Evolutionary conservation across 495 filamentous ascomycete genomes (phyloP).

Genomic region (Margaritispora aquatica): DNA sequence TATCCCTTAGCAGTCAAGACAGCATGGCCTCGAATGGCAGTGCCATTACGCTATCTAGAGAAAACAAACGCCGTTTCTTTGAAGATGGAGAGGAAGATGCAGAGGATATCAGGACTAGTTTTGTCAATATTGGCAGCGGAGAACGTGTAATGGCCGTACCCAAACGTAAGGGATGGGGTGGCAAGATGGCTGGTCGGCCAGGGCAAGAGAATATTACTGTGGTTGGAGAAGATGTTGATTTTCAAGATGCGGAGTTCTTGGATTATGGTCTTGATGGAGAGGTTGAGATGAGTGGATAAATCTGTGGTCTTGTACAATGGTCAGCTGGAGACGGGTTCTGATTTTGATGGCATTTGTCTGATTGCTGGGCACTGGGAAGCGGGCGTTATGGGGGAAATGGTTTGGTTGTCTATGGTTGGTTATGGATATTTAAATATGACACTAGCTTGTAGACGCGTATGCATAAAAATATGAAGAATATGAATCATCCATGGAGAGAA

Average conservation of each 20-base stretch:
- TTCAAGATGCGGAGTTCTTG: slow-evolving; percentile 47
- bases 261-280: slow-evolving; percentile 24
- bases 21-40: slow-evolving; percentile 11
- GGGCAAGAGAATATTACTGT: slow-evolving; percentile 9
- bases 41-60: not conserved
- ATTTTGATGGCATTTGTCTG: not conserved
- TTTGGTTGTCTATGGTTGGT: not conserved
- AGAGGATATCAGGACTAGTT: not conserved
- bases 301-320: not conserved
- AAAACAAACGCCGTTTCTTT: slow-evolving; percentile 21
- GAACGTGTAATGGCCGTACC: slow-evolving; percentile 16
- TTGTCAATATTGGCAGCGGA: slow-evolving; percentile 1
- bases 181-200: not conserved
- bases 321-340: not conserved
- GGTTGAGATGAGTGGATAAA: slow-evolving; percentile 10
- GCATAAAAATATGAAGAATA: too few relatives aligned
- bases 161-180: slow-evolving; percentile 29
- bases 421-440: not conserved
- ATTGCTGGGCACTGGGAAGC: not conserved
- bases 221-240: slow-evolving; percentile 35
- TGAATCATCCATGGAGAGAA: too few relatives aligned
- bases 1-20: slow-evolving; percentile 15
- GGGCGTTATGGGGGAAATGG: not conserved
- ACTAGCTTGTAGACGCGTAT: not conserved
- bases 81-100: slow-evolving; percentile 17